Evolutionary conservation across 1,284 basidiomycete species (phyloP).

Genomic region (Heterobasidion occidentale): DNA sequence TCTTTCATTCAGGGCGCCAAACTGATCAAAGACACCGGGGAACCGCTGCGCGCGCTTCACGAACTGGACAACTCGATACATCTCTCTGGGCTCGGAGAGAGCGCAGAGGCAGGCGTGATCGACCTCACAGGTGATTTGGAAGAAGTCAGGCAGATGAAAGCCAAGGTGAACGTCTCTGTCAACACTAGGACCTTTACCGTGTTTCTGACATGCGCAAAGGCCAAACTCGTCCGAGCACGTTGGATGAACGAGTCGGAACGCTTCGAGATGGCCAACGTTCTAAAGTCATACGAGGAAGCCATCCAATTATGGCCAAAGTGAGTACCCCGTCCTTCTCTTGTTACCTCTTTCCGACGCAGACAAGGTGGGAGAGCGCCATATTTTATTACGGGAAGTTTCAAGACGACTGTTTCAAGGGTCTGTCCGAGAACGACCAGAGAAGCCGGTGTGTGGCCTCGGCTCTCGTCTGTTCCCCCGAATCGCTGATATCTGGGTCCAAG

Average conservation of each 20-base stretch:
- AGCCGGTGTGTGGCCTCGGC: conserved; percentile 33
- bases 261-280: conserved; percentile 63
- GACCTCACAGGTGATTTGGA: conserved; percentile 51
- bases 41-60: conserved; percentile 81
- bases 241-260: conserved; percentile 93
- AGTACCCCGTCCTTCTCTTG: conserved; percentile 13
- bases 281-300: conserved; percentile 52
- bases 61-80: conserved; percentile 81
- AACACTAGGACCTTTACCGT: neutral
- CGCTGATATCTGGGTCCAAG: conserved; percentile 23
- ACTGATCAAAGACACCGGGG: conserved; percentile 74
- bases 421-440: conserved; percentile 41
- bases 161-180: conserved; percentile 48
- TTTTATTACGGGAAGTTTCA: conserved; percentile 87
- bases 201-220: conserved; percentile 37
- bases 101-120: conserved; percentile 32
- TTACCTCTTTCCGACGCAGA: conserved; percentile 4
- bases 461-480: conserved; percentile 1
- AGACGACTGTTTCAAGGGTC: conserved; percentile 61
- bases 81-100: conserved; percentile 29
- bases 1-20: conserved; percentile 92
- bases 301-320: conserved; percentile 51
- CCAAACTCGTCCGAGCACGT: conserved; percentile 80
- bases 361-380: conserved; percentile 79
- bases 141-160: conserved; percentile 46